Evolutionary conservation across 352 stramenopile species (phyloP), one percentile per base, ranked within the genome.

Genomic region (Phytophthora pistaciae): DNA sequence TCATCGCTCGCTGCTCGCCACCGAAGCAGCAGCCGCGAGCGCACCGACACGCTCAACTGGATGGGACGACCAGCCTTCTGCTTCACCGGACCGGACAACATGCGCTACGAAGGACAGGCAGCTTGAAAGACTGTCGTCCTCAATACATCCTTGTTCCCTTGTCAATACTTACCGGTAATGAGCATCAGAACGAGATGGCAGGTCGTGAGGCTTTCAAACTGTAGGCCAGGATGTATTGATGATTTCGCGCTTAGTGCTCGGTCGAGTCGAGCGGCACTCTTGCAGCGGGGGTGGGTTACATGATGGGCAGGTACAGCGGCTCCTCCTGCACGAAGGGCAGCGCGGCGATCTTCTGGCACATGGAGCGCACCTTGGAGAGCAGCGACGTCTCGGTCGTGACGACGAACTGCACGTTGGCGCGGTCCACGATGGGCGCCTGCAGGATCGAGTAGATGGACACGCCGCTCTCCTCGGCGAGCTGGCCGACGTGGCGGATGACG

Each of bases 381-480:
- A 89, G 75, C 49, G 97, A 91, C 59, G 93, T 91, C 70, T 99
- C 96, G 1, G 96, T 99, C 36, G 97, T 98, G 54, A 99, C 93
- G 13, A 98, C 97, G 78, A 99, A 99, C 68, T 98, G 89, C 54
- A 98, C 92, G 75, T 98, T 97, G 66, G 92, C 82, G 46, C 84
- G 88, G 79, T 98, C 97, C 18, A 90, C 85, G 56, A 98, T 98
- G 8, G 96, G 96, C 70, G 98, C 97, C 77, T 99, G 96, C 52
- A 99, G 80, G 74, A 99, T 98, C 59, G 96, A 98, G 87, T 99
- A 97, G 79, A 99, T 99, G 33, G 93, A 98, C 44, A 99, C 96
- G 56, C 92, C 91, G 73, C 96, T 87, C 65, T 98, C 86, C 79
- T 99, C 97, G 44, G 96, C 98, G 66, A 98, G 77, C 70, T 98